Percentiles rank a stretch among this genome's conserved stretches.
phyloP scores from a whole-genome alignment of 176 grass and related monocot genomes.

The Rhynchospora tenuis region DNA sequence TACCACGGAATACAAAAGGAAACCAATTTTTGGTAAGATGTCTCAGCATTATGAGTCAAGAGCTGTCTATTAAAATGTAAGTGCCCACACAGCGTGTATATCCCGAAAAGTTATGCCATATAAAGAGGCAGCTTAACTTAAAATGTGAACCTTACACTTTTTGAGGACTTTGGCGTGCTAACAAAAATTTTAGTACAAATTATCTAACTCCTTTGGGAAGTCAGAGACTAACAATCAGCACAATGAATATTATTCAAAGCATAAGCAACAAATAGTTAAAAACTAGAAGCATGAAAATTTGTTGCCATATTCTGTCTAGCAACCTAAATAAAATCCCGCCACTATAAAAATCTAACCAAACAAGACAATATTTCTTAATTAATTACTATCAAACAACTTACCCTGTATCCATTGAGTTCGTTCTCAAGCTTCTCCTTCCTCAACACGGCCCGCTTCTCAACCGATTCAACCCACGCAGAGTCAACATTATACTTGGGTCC shows the following conservation, averaged over 20 bases:
- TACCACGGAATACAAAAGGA: neutral
- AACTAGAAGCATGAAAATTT: neutral
- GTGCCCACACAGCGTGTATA: neutral
- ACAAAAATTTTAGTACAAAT: neutral
- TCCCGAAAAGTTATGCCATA: neutral
- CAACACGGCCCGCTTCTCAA: conserved; percentile 49
- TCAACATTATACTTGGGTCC: conserved; percentile 48
- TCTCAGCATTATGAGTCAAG: neutral
- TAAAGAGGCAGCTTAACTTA: neutral
- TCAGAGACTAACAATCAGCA: neutral
- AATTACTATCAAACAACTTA: conserved; percentile 9
- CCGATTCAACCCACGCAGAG: conserved; percentile 48
- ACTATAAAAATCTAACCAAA: neutral
- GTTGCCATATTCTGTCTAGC: neutral
- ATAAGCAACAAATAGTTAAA: neutral
- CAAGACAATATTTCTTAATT: neutral
- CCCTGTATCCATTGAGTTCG: conserved; percentile 87
- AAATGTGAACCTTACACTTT: neutral
- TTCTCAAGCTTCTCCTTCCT: conserved; percentile 92
- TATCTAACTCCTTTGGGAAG: neutral
- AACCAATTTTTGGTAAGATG: neutral
- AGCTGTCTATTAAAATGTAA: neutral
- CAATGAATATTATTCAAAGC: neutral
- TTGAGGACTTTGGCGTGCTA: neutral
- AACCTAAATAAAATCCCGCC: neutral